phyloP scores from a whole-genome alignment of 805 yeast species.

The Saturnispora kantuleensis region DNA sequence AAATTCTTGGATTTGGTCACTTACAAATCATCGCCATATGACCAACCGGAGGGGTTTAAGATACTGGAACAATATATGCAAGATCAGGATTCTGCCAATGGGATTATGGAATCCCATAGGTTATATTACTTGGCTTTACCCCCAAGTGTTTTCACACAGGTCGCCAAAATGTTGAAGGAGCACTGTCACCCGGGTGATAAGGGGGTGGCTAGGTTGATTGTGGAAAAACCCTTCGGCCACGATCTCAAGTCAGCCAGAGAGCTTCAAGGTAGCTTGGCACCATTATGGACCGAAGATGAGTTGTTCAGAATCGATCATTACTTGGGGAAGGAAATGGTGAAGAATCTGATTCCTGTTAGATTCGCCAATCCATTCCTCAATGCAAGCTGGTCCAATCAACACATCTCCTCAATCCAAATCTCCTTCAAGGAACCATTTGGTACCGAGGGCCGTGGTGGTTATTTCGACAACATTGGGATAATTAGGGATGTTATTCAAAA shows the following conservation, averaged over 20 bases:
- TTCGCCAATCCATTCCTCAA: slow-evolving; percentile 83
- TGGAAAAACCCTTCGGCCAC: slow-evolving; percentile 96
- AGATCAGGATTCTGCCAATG: slow-evolving; percentile 43
- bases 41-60: slow-evolving; percentile 63
- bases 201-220: slow-evolving; percentile 73
- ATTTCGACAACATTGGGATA: slow-evolving; percentile 90
- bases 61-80: slow-evolving; percentile 46
- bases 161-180: slow-evolving; percentile 63
- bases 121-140: slow-evolving; percentile 91
- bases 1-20: slow-evolving; percentile 57
- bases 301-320: slow-evolving; percentile 94
- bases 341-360: slow-evolving; percentile 79
- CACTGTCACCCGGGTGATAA: slow-evolving; percentile 50
- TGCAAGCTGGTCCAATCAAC: slow-evolving; percentile 83
- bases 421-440: slow-evolving; percentile 98
- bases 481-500: slow-evolving; percentile 98
- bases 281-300: slow-evolving; percentile 85
- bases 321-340: slow-evolving; percentile 96
- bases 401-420: slow-evolving; percentile 72
- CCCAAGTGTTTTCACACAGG: slow-evolving; percentile 80
- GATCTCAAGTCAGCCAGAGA: slow-evolving; percentile 73
- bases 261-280: slow-evolving; percentile 68
- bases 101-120: slow-evolving; percentile 53
- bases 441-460: slow-evolving; percentile 98
- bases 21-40: slow-evolving; percentile 76